Evolutionary conservation across 1,139 yeast genomes (phyloP).

Genomic region (Suhomyces taliae): DNA sequence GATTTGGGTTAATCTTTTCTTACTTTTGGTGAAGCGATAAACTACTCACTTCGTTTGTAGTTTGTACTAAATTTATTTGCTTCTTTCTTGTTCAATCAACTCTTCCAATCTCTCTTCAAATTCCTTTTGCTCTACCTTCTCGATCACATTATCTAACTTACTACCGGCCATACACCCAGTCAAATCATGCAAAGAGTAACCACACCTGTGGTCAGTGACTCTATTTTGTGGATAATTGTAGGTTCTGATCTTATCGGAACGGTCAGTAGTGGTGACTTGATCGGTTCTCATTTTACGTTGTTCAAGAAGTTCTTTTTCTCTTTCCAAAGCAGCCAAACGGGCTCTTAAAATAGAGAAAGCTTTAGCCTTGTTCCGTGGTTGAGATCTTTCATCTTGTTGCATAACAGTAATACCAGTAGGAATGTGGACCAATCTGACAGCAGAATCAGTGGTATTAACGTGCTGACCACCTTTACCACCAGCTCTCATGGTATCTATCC

Average conservation of each 20-base stretch:
- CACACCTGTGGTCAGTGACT: conserved; percentile 91
- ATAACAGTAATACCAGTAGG: conserved; percentile 89
- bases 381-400: conserved; percentile 95
- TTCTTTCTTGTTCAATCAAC: conserved; percentile 15
- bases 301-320: conserved; percentile 60
- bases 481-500: conserved; percentile 94
- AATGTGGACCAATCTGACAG: conserved; percentile 86
- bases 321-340: conserved; percentile 77
- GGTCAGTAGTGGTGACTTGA: conserved; percentile 85
- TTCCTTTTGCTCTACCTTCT: conserved; percentile 23
- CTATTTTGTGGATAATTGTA: conserved; percentile 92
- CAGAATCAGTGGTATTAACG: conserved; percentile 96
- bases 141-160: conserved; percentile 53
- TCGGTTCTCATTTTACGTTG: conserved; percentile 72
- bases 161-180: conserved; percentile 77
- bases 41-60: too few relatives aligned
- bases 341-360: conserved; percentile 84
- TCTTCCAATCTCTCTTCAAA: conserved; percentile 23
- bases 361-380: conserved; percentile 92
- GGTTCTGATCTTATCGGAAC: conserved; percentile 92
- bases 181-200: conserved; percentile 74
- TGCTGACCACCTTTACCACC: conserved; percentile 99
- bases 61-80: not conserved
- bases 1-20: too few relatives aligned
- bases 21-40: too few relatives aligned